Evolutionary conservation across 257 asterid genomes (phyloP).

Genomic region (Ocimum tenuiflorum): DNA sequence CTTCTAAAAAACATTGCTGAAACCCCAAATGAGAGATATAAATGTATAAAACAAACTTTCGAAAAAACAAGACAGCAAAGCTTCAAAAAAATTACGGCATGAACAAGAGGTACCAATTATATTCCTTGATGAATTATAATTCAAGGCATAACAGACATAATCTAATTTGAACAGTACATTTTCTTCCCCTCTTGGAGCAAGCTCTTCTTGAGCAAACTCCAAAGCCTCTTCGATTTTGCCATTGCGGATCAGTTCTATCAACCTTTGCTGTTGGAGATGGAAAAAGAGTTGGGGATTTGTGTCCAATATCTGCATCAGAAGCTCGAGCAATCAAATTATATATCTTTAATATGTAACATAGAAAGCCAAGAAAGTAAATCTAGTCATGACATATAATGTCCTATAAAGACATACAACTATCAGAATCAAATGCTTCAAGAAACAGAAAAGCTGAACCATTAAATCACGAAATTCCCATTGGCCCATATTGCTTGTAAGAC

Average conservation of each 20-base stretch:
- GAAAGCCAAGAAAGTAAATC: background rate
- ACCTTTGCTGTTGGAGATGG: constrained; percentile 86
- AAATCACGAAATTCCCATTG: constrained; percentile 4
- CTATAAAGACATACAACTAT: background rate
- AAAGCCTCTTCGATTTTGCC: constrained; percentile 77
- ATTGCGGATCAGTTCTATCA: constrained; percentile 70
- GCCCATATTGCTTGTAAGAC: background rate
- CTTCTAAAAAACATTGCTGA: constrained; percentile 68
- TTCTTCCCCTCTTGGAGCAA: constrained; percentile 92
- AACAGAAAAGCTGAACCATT: background rate
- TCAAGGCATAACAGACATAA: constrained; percentile 2
- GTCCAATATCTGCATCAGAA: constrained; percentile 63
- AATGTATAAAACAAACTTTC: background rate
- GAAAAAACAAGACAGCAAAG: background rate
- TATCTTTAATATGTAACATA: background rate
- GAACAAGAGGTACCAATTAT: background rate
- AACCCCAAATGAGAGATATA: background rate
- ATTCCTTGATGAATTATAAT: background rate
- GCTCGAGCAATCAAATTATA: constrained; percentile 7
- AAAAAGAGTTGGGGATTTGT: constrained; percentile 76
- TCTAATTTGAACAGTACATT: constrained; percentile 40
- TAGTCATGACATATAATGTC: background rate
- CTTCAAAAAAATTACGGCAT: background rate
- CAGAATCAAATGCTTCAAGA: background rate
- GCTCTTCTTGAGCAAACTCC: constrained; percentile 90